Conservation (phyloP, 305 asterid genomes). For the Fraxinus angustifolia region DNA sequence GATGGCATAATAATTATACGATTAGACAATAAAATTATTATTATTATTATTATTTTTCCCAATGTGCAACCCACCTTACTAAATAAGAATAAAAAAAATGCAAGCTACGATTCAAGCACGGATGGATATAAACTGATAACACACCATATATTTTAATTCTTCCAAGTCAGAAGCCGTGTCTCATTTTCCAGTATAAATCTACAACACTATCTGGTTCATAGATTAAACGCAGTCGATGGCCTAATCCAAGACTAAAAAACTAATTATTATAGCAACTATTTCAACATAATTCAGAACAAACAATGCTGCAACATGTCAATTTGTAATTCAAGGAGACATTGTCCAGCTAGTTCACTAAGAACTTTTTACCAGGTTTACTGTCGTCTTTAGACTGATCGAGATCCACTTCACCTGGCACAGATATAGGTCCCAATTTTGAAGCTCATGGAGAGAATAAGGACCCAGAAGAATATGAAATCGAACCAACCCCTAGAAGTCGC, state of each 20-base stretch:
- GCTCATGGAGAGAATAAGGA: constrained; percentile 60
- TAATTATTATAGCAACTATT: neutral
- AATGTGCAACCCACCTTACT: neutral
- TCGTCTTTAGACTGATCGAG: neutral
- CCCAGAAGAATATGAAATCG: constrained; percentile 52
- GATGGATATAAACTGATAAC: neutral
- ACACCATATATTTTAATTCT: neutral
- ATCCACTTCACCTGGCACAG: constrained; percentile 36
- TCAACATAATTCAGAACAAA: neutral
- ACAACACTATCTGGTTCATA: neutral
- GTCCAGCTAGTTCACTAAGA: neutral
- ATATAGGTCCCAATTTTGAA: constrained; percentile 54
- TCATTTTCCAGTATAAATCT: neutral
- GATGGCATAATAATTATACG: neutral
- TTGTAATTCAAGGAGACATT: neutral
- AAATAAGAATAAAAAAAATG: neutral
- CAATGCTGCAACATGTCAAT: neutral
- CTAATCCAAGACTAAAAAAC: neutral
- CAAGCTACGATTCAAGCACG: neutral
- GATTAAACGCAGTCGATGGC: neutral
- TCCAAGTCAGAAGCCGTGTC: neutral
- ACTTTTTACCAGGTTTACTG: neutral
- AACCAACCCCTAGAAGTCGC: constrained; percentile 46
- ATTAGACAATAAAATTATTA: neutral
- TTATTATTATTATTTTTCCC: neutral